Conservation (phyloP, 495 filamentous ascomycete species). For the Neurospora tetraspora region DNA sequence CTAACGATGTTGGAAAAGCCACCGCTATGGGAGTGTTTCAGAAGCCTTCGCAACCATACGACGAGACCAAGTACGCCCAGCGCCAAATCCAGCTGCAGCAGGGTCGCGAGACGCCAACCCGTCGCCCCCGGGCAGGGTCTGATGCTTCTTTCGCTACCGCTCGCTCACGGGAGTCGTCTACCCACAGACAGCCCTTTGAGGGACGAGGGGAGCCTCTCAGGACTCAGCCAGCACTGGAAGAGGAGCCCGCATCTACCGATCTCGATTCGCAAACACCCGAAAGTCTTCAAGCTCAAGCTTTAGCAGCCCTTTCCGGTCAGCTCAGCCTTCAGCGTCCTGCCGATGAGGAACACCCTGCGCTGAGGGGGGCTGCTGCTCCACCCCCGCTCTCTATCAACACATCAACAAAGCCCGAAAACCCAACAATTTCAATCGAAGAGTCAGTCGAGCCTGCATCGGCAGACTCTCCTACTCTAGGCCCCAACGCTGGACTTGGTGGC, state of each 20-base stretch:
- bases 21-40: conserved; percentile 80
- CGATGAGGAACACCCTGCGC: conserved; percentile 36
- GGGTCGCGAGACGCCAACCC: conserved; percentile 44
- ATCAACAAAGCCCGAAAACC: conserved; percentile 13
- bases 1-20: conserved; percentile 74
- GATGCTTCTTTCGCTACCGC: conserved; percentile 15
- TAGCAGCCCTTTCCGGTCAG: conserved; percentile 13
- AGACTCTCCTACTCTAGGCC: conserved; percentile 78
- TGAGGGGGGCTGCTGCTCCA: conserved; percentile 26
- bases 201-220: conserved; percentile 7
- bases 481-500: conserved; percentile 60
- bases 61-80: conserved; percentile 76
- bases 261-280: conserved; percentile 21
- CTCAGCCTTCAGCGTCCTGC: conserved; percentile 29
- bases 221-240: conserved; percentile 13
- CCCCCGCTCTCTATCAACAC: conserved; percentile 24
- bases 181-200: conserved; percentile 12
- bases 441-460: conserved; percentile 21
- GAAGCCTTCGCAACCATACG: conserved; percentile 63
- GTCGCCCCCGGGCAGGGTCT: conserved; percentile 22
- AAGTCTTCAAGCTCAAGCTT: background rate
- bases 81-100: conserved; percentile 71
- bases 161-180: conserved; percentile 26
- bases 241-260: conserved; percentile 34
- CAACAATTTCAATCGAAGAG: conserved; percentile 12